Conservation (phyloP, 495 filamentous ascomycete species). For the Parachaetomium inaequale region DNA sequence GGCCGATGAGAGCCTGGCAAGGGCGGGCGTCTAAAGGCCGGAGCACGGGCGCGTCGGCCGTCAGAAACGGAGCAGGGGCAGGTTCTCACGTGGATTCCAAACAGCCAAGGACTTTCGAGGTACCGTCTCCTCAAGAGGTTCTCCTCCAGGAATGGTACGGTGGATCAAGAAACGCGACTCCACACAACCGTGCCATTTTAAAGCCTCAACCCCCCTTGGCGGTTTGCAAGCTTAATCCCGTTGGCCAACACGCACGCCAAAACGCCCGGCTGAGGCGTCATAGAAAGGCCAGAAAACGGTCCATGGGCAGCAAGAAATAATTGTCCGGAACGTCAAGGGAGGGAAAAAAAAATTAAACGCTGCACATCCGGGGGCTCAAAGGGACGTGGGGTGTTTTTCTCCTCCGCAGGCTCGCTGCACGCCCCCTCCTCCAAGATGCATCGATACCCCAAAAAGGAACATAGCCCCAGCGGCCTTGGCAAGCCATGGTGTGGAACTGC, state of each 20-base stretch:
- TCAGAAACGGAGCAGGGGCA: neutral
- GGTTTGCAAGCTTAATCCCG: too few species aligned
- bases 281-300: neutral
- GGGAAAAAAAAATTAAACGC: neutral
- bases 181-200: conserved; percentile 20
- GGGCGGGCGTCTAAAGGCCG: neutral
- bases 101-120: conserved; percentile 9
- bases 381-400: conserved; percentile 2
- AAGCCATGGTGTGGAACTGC: neutral
- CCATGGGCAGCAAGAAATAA: neutral
- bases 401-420: conserved; percentile 1
- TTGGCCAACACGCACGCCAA: neutral
- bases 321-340: neutral
- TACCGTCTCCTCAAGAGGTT: neutral
- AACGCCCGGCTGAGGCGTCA: neutral
- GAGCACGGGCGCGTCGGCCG: neutral
- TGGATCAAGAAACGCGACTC: conserved; percentile 18
- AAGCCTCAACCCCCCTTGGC: conserved; percentile 4
- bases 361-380: neutral
- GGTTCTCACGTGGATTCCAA: conserved; percentile 1
- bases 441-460: conserved; percentile 11
- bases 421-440: conserved; percentile 15
- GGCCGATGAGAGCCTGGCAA: neutral
- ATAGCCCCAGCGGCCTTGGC: conserved; percentile 11
- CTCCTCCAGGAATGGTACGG: conserved; percentile 9